Conservation (phyloP, 768 basidiomycete species). For the Termitomyces bulborhizus region DNA sequence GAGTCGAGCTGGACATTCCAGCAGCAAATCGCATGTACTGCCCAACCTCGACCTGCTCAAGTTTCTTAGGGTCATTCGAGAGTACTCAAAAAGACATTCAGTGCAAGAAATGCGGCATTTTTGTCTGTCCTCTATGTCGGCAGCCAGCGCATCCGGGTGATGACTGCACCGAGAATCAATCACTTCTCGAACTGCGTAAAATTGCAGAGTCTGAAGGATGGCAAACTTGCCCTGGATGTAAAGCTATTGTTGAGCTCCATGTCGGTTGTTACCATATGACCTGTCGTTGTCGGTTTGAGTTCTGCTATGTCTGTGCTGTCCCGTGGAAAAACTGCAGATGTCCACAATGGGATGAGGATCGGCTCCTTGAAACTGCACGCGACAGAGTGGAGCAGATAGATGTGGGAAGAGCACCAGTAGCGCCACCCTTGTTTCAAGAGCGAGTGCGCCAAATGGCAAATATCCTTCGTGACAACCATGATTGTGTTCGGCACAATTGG, state of each 20-base stretch:
- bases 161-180: constrained; percentile 36
- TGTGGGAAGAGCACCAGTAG: constrained; percentile 19
- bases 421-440: constrained; percentile 23
- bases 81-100: constrained; percentile 12
- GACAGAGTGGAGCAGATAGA: constrained; percentile 25
- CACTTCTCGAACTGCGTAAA: constrained; percentile 33
- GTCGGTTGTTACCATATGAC: constrained; percentile 63
- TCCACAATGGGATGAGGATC: constrained; percentile 56
- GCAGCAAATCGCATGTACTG: constrained; percentile 14
- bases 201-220: constrained; percentile 41
- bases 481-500: constrained; percentile 45
- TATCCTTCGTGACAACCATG: constrained; percentile 44
- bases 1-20: constrained; percentile 12
- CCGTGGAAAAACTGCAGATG: constrained; percentile 61
- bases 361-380: constrained; percentile 28
- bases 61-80: constrained; percentile 31
- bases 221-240: constrained; percentile 62
- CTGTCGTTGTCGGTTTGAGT: constrained; percentile 50
- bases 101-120: constrained; percentile 35
- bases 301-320: constrained; percentile 61
- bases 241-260: constrained; percentile 47
- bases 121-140: constrained; percentile 46
- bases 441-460: constrained; percentile 26
- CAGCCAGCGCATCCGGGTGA: constrained; percentile 32
- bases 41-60: constrained; percentile 32